Percentiles rank a stretch among this genome's conserved stretches.
Conservation (phyloP, 2,329 filamentous ascomycete species). For the Phaeosphaeriaceae sp. region DNA sequence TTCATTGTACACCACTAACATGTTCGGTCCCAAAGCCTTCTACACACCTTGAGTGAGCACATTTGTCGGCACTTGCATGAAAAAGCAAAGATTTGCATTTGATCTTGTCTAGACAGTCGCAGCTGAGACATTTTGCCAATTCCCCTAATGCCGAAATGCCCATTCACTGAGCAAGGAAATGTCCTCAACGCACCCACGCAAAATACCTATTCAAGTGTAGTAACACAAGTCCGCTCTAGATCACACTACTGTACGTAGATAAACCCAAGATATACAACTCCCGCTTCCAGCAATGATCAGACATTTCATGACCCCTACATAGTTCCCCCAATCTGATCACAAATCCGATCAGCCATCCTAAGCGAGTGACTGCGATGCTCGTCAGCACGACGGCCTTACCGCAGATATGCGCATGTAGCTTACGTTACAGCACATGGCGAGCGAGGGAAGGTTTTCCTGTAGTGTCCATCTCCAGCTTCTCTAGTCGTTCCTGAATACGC, state of each 20-base stretch:
- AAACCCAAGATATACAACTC: constrained; percentile 3
- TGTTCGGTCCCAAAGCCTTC: no score
- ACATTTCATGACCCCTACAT: neutral
- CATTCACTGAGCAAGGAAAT: no score
- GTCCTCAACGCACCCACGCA: constrained; percentile 1
- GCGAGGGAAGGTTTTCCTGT: no score
- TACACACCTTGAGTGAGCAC: no score
- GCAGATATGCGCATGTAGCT: no score
- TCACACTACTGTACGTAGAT: constrained; percentile 1
- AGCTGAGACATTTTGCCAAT: constrained; percentile 1
- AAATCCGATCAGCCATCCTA: constrained; percentile 1
- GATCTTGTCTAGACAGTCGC: no score
- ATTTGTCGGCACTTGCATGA: no score
- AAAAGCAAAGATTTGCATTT: no score
- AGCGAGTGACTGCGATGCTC: constrained; percentile 4
- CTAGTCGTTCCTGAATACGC: no score
- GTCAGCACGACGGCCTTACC: constrained; percentile 5
- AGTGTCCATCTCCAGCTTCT: no score
- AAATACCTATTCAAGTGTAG: constrained; percentile 4
- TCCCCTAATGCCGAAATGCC: constrained; percentile 6
- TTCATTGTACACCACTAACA: neutral
- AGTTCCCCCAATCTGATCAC: constrained; percentile 4
- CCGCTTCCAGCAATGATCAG: constrained; percentile 5
- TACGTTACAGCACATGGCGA: no score
- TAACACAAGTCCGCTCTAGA: constrained; percentile 2